phyloP scores from a whole-genome alignment of 495 filamentous ascomycete genomes.

The Penicillium herquei region DNA sequence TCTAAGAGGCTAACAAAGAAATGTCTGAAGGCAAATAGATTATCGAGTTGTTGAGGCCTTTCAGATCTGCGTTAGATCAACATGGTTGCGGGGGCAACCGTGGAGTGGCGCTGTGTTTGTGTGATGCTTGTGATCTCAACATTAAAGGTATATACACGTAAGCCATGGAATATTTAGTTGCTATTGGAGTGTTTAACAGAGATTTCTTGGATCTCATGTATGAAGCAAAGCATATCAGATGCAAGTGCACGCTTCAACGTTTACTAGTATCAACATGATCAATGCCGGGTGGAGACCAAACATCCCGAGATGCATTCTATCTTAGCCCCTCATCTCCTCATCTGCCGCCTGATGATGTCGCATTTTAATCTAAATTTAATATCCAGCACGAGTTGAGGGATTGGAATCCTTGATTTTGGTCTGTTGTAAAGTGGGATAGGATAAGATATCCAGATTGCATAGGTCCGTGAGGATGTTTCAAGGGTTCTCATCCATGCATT shows the following conservation, averaged over 20 bases:
- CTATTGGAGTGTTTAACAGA: not conserved
- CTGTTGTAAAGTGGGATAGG: not conserved
- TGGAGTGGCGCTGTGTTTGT: not conserved
- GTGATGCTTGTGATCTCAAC: too few species aligned
- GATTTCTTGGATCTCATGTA: not conserved
- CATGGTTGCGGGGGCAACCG: slow-evolving; percentile 16
- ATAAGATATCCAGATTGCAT: not conserved
- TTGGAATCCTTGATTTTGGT: not conserved
- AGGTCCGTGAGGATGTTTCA: too few species aligned
- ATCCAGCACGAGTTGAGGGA: not conserved
- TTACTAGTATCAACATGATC: too few species aligned
- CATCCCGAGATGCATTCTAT: not conserved
- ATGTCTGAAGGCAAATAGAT: slow-evolving; percentile 14
- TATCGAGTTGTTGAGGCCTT: slow-evolving; percentile 4
- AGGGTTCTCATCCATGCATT: too few species aligned
- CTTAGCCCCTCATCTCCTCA: not conserved
- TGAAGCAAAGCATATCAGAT: too few species aligned
- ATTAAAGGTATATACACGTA: too few species aligned
- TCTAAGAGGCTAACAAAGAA: slow-evolving; percentile 9
- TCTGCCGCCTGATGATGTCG: not conserved
- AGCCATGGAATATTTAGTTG: too few species aligned
- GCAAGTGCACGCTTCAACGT: too few species aligned
- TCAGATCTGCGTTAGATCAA: slow-evolving; percentile 14
- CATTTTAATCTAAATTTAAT: slow-evolving; percentile 4
- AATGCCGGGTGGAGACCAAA: not conserved